Evolutionary conservation across 345 rosid species (phyloP).

Genomic region (Salix brachista): DNA sequence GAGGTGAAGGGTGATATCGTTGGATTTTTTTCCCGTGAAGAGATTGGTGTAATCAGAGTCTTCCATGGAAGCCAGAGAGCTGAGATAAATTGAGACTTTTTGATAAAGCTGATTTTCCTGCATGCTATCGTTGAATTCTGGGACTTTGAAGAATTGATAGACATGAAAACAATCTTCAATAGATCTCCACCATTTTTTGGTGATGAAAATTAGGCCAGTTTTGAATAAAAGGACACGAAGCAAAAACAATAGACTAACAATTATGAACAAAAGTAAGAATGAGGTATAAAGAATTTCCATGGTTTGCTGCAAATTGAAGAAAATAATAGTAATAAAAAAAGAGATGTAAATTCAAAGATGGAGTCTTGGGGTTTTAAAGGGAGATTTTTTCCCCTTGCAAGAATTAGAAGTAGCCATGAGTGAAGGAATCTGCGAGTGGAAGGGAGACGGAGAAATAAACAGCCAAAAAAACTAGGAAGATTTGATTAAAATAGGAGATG

Average conservation of each 20-base stretch:
- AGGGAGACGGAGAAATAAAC: background rate
- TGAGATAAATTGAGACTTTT: constrained; percentile 48
- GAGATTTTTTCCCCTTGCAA: background rate
- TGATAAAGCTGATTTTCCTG: constrained; percentile 62
- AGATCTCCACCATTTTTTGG: constrained; percentile 48
- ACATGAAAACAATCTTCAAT: constrained; percentile 53
- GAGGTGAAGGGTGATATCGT: constrained; percentile 63
- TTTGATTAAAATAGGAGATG: background rate
- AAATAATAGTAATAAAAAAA: background rate
- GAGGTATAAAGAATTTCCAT: constrained; percentile 30
- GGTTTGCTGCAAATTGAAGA: background rate
- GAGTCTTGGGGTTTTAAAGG: background rate
- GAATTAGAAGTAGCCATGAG: background rate
- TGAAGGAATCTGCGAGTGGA: background rate
- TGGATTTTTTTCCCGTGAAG: constrained; percentile 55
- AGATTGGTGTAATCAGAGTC: constrained; percentile 82
- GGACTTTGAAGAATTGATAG: constrained; percentile 65
- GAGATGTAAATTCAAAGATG: background rate
- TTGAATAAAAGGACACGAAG: constrained; percentile 42
- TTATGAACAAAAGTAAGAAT: background rate
- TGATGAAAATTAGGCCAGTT: constrained; percentile 47
- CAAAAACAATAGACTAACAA: constrained; percentile 12
- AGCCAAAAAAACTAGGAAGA: background rate
- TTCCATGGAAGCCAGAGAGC: constrained; percentile 61
- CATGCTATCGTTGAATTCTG: constrained; percentile 55